phyloP scores from a whole-genome alignment of 176 grass and related monocot species.

The Musa acuminata region DNA sequence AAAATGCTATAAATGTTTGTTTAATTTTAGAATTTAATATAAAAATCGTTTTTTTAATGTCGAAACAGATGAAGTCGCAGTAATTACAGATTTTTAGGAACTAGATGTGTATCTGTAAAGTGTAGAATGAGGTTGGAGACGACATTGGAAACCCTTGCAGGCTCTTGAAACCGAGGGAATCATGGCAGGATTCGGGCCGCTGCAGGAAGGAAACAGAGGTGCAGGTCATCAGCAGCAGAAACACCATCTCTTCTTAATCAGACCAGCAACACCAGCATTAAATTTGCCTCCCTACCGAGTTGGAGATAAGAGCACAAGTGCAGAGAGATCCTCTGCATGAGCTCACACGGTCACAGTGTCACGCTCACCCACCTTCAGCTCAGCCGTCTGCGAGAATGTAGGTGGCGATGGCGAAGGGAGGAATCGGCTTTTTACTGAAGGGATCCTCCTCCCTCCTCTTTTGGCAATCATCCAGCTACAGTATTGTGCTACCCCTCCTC shows the following conservation, averaged over 20 bases:
- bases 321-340: neutral
- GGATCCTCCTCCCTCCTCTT: neutral
- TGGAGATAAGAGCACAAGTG: neutral
- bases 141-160: neutral
- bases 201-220: constrained; percentile 8
- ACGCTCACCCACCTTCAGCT: neutral
- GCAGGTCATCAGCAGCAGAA: neutral
- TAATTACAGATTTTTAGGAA: no score
- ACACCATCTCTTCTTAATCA: neutral
- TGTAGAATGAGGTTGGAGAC: neutral
- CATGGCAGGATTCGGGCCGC: constrained; percentile 3
- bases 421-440: neutral
- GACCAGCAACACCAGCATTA: neutral
- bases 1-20: no score
- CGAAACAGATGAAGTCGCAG: no score
- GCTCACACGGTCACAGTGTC: neutral
- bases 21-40: no score
- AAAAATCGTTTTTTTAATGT: no score
- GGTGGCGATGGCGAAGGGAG: neutral
- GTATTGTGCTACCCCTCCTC: neutral
- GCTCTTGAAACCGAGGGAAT: constrained; percentile 12
- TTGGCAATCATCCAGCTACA: constrained; percentile 6
- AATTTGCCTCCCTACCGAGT: neutral
- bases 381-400: neutral
- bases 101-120: no score